Evolutionary conservation across 352 stramenopile species (phyloP), one percentile per base, ranked within the genome.

Genomic region (Globisporangium alternatum): DNA sequence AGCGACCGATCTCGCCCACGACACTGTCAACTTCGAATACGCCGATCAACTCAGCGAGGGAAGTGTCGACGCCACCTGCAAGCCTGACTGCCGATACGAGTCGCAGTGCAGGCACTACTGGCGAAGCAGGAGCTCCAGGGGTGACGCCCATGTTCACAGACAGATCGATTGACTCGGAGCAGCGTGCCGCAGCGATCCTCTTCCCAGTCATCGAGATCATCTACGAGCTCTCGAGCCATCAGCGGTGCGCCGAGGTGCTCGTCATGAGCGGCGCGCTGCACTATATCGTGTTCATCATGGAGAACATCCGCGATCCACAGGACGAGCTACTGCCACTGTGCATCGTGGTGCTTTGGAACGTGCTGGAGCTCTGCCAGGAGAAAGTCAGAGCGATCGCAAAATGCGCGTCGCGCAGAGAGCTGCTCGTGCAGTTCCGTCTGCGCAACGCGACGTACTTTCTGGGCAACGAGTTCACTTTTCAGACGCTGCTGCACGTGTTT

Each of bases 271-370:
- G 81, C 0, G 75, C 77, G 3, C 72, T 90, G n/a, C 75, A 87
- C 60, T 87, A 90, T 61, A 64, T 92, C 21, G 67, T 92, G 0
- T 84, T 88, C 49, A 65, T 92, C n/a, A 66, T 92, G 17, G 68
- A 82, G 22, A 76, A 64, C 47, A 77, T 90, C 61, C 65, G 69
- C 3, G 77, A 78, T 6, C 58, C 78, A 3, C 80, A 89, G 21
- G 83, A 94, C 51, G 85, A 92, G 62, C 72, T 91, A 13, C 59
- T 94, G 9, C 73, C 82, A 6, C 62, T 89, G n/a, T 90, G 83
- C 49, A 66, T 94, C 2, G 79, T 81, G 19, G 86, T 77, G n/a
- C 60, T 91, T 9, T 94, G 82, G 85, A 92, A 90, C 64, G 77
- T 90, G 7, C 67, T 94, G 0, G 80, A 94, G 63, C 69, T 87